Evolutionary conservation across 768 basidiomycete species (phyloP).

Genomic region (Leccinum disarticulatum): DNA sequence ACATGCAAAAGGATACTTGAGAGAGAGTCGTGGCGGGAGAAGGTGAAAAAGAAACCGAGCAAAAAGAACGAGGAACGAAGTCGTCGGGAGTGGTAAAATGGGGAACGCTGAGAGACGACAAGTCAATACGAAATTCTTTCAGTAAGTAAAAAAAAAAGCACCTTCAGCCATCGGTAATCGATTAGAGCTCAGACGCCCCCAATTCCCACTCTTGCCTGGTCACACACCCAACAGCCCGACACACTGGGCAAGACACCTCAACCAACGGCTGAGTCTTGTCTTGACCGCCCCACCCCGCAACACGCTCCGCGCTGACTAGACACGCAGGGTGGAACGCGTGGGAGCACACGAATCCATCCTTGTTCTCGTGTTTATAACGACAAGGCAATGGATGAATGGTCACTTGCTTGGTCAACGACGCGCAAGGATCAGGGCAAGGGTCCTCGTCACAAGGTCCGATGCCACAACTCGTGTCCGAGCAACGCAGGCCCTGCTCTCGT

Average conservation of each 20-base stretch:
- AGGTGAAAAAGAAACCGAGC: not conserved
- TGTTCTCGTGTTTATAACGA: slow-evolving; percentile 13
- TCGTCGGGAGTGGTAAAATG: not conserved
- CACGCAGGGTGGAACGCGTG: slow-evolving; percentile 76
- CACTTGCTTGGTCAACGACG: slow-evolving; percentile 20
- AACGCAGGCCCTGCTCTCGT: slow-evolving; percentile 69
- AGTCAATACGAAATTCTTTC: not conserved
- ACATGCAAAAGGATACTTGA: not conserved
- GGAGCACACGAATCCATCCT: slow-evolving; percentile 41
- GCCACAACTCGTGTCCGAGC: slow-evolving; percentile 71
- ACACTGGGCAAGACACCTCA: slow-evolving; percentile 75
- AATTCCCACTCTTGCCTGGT: slow-evolving; percentile 60
- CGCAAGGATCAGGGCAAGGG: slow-evolving; percentile 41
- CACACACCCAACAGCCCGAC: slow-evolving; percentile 62
- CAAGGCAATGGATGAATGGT: slow-evolving; percentile 23
- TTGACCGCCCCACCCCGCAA: slow-evolving; percentile 58
- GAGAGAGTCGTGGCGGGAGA: not conserved
- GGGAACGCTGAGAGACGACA: not conserved
- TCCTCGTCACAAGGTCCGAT: slow-evolving; percentile 76
- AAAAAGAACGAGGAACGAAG: not conserved
- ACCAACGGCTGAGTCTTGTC: slow-evolving; percentile 42
- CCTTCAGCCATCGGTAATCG: not conserved
- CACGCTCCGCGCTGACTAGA: slow-evolving; percentile 66
- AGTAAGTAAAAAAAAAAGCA: slow-evolving; percentile 1
- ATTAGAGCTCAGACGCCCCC: slow-evolving; percentile 37